Evolutionary conservation across 805 yeast genomes (phyloP), one percentile per base, ranked within the genome.

Genomic region (Metschnikowia henanensis): DNA sequence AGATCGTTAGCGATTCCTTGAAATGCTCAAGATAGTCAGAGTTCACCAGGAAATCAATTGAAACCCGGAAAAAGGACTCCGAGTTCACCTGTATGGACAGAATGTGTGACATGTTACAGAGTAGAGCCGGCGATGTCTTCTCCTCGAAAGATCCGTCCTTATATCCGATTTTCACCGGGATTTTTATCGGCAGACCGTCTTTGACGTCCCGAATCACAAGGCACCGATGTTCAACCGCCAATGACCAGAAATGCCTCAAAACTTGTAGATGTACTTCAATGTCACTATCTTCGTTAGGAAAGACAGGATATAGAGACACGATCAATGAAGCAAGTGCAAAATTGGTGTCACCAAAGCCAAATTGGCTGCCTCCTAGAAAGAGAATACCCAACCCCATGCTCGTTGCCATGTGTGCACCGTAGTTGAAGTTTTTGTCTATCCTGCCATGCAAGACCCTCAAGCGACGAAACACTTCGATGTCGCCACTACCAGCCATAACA

Each of bases 291-390:
- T 61, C 65, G 34, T 61, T 64, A 1, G 89, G 84, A 48, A 81
- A 83, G 2, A 83, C 70, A 2, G 97, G 97, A 51, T 88, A 81
- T n/a, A 87, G 69, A 0, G 97, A 76, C 0, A 88, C 76, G 0
- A 89, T 65, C 53, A 94, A 71, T 3, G 84, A 62, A 0, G 91
- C 95, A 41, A 83, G 68, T 2, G 88, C 80, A 55, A 84, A 69
- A 43, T 79, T 75, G 3, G 85, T 77, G 15, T 73, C 75, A 30
- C 79, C 73, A 45, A 94, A 77, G 0, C 95, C 90, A 61, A 81
- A 89, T 60, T 89, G 97, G 0, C 98, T 97, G 1, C 96, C 94
- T 0, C 97, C 97, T 29, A 94, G 62, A 58, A 92, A 91, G 41
- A 92, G 68, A 54, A 92, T 81, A 2, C 99, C 99, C 30, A 94